These are phyloP conservation scores for Theileria sp. DNA, from an alignment of 169 alveolate genomes.

Conservation along the genomic window DNA sequence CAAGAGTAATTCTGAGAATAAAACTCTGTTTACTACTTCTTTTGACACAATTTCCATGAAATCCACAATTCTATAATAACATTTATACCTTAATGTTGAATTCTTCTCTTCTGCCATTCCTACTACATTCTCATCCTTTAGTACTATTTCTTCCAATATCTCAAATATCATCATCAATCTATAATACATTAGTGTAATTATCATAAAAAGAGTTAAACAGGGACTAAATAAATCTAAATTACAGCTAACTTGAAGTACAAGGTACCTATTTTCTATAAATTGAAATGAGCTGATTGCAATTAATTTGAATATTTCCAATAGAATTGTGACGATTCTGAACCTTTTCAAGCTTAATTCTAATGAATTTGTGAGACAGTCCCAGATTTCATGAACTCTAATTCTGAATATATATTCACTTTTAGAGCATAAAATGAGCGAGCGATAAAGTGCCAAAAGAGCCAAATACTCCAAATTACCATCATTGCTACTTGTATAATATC, in stretches of 20 bases:
- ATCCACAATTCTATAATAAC: background rate
- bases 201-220: too few species aligned
- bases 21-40: constrained; percentile 29
- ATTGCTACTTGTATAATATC: constrained; percentile 25
- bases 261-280: constrained; percentile 44
- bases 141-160: constrained; percentile 28
- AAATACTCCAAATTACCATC: constrained; percentile 8
- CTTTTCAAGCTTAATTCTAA: constrained; percentile 25
- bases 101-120: constrained; percentile 52
- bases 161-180: constrained; percentile 26
- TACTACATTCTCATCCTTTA: constrained; percentile 22
- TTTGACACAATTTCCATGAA: constrained; percentile 20
- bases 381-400: constrained; percentile 39
- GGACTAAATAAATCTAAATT: background rate
- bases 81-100: constrained; percentile 39
- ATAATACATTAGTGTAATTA: background rate
- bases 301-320: constrained; percentile 35
- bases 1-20: constrained; percentile 30
- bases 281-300: constrained; percentile 13
- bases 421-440: constrained; percentile 13
- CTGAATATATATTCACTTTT: constrained; percentile 41
- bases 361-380: constrained; percentile 51
- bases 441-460: constrained; percentile 22
- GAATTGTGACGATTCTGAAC: constrained; percentile 17
- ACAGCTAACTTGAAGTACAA: background rate